These are phyloP conservation scores for Cladosporium sp. DNA, from an alignment of 2,329 filamentous ascomycete genomes.

Conservation along the genomic window DNA sequence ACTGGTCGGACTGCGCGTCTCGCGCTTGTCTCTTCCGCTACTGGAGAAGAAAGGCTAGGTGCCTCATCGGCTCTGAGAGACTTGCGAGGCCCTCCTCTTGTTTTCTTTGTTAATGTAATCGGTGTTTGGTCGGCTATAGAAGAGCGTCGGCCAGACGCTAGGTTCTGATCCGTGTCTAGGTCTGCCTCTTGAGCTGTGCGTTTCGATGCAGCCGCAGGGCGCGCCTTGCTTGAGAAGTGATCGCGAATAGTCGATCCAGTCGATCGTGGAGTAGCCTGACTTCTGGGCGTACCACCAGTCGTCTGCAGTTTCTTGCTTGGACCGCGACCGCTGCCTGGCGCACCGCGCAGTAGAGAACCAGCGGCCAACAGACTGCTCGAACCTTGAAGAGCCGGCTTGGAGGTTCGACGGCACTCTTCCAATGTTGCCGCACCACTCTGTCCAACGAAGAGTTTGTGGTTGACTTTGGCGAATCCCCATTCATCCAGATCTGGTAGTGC, in stretches of 20 bases:
- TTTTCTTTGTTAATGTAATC: background rate
- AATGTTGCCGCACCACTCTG: conserved; percentile 42
- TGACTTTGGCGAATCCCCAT: conserved; percentile 44
- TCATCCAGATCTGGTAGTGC: conserved; percentile 36
- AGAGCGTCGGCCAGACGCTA: no score
- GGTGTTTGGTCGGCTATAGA: background rate
- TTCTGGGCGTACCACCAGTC: background rate
- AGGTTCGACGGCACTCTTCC: conserved; percentile 30
- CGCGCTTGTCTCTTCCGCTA: background rate
- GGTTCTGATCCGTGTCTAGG: background rate
- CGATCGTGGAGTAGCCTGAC: background rate
- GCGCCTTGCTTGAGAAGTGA: background rate
- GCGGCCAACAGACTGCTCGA: background rate
- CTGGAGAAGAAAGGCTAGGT: background rate
- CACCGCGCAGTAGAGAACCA: background rate
- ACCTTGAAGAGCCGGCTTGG: background rate
- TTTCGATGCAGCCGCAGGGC: background rate
- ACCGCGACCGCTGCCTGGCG: background rate
- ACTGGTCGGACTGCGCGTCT: background rate
- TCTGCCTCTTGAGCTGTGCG: background rate
- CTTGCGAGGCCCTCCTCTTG: background rate
- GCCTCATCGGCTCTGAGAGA: background rate
- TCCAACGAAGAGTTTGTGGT: conserved; percentile 32
- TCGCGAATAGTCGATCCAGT: background rate
- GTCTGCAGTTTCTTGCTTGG: background rate